Base-by-base conservation (phyloP, 108 stramenopile species). In the Skeletonema costatum region DNA sequence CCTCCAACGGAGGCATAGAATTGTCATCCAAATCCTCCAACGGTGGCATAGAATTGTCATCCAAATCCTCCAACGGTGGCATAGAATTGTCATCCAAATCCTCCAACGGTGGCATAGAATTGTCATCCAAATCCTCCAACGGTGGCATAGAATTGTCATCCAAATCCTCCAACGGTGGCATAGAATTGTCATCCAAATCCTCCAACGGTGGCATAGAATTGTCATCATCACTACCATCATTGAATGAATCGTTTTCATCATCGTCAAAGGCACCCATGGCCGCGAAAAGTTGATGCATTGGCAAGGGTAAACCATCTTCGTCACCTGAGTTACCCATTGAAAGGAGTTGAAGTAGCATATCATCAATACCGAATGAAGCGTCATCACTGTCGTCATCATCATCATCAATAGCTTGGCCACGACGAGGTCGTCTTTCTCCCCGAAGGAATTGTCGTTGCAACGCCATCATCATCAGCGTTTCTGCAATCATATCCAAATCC, bases 401-500 rank as follows among this genome's bases (percentile, higher is more conserved):
- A 12, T 51, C 58, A 16, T 62, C 71, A 21, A 46, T 44, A 46
- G 42, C 71, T 13, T 44, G 19, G 25, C 31, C 42, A 10, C 41
- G 21, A n/a, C 36, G 56, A 16, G 14, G 60, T 5, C 10, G 5
- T 29, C 32, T 25, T 14, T 5, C 29, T 30, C 61, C 46, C 14
- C 73, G 11, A 31, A 10, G 11, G 2, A 75, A 58, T 21, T 66
- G 38, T n/a, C 65, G 17, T 38, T 56, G 29, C 64, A 75, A 51
- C 17, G 64, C 74, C 66, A 60, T 75, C 65, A 66, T 75, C 14
- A 75, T 21, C 17, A 75, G 30, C 60, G 62, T 44, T 38, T 75
- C 74, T 6, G 64, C 14, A 25, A 75, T 66, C 65, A 59, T 59
- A 41, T 75, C 74, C 19, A 75, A 16, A 29, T 66, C 74, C 50